Conservation (phyloP, 148 eudicot genomes). For the Gaultheria prostrata region DNA sequence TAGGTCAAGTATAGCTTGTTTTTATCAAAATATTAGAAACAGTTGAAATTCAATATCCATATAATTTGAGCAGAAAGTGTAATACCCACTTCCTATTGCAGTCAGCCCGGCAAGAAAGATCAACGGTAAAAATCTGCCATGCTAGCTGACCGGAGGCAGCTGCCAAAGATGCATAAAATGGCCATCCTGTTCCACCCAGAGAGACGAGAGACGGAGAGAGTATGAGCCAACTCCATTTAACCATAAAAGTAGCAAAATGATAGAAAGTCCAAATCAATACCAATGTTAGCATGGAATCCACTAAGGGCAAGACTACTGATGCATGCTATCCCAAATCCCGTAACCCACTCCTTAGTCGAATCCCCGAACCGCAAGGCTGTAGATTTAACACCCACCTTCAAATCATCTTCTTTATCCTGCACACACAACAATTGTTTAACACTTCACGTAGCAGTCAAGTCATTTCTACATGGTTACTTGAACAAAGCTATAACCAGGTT, state of each 20-base stretch:
- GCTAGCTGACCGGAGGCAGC: slow-evolving; percentile 71
- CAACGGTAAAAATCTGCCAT: slow-evolving; percentile 85
- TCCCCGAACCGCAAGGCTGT: slow-evolving; percentile 94
- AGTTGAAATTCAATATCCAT: background rate
- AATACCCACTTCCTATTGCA: slow-evolving; percentile 76
- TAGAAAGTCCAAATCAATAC: slow-evolving; percentile 28
- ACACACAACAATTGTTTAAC: slow-evolving; percentile 10
- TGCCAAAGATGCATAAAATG: slow-evolving; percentile 61
- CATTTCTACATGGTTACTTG: background rate
- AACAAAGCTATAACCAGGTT: background rate
- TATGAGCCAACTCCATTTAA: background rate
- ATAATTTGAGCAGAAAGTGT: background rate
- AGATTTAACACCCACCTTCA: slow-evolving; percentile 89
- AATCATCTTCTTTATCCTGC: slow-evolving; percentile 91
- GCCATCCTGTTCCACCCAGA: slow-evolving; percentile 66
- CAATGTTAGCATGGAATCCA: slow-evolving; percentile 74
- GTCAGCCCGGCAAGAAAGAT: slow-evolving; percentile 71
- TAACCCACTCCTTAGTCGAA: slow-evolving; percentile 69
- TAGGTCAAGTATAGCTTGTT: background rate
- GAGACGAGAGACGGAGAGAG: background rate
- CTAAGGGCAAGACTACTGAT: slow-evolving; percentile 70
- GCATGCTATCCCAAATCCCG: slow-evolving; percentile 80
- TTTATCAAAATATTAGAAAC: background rate
- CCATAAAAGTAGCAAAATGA: slow-evolving; percentile 5
- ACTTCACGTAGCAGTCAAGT: background rate